A percentile compares a stretch with the other conserved stretches of the same genome.
Evolutionary conservation across 257 asterid species (phyloP).

Genomic region (Solanum sejunctum): DNA sequence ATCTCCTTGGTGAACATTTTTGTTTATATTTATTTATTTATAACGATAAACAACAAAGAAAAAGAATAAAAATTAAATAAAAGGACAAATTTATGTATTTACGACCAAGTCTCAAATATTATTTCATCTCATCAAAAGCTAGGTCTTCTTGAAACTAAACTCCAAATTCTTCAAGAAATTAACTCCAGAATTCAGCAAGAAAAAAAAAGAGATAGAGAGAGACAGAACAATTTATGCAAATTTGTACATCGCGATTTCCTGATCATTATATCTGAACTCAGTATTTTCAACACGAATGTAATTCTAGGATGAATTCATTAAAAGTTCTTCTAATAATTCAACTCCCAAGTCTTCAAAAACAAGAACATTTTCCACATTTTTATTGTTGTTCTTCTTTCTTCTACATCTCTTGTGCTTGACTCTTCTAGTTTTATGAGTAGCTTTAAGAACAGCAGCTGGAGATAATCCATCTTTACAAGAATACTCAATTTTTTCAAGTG

Average conservation of each 20-base stretch:
- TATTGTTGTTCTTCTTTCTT: not conserved
- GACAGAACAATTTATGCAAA: not conserved
- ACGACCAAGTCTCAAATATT: not conserved
- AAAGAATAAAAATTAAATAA: not conserved
- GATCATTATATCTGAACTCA: not conserved
- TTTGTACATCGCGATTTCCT: not conserved
- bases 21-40: not conserved
- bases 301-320: not conserved
- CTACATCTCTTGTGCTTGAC: not conserved
- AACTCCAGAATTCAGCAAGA: not conserved
- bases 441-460: slow-evolving; percentile 25
- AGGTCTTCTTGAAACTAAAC: not conserved
- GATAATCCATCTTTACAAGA: slow-evolving; percentile 12
- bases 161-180: not conserved
- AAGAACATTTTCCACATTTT: slow-evolving; percentile 1
- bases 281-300: not conserved
- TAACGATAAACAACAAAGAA: not conserved
- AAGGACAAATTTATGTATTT: not conserved
- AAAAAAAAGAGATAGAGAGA: no score
- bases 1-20: not conserved
- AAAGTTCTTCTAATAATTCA: slow-evolving; percentile 19
- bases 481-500: slow-evolving; percentile 6
- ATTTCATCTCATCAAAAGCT: not conserved
- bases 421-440: slow-evolving; percentile 10
- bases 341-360: slow-evolving; percentile 31